These are phyloP conservation scores for Paxillus rubicundulus DNA, from an alignment of 768 basidiomycete genomes.

Conservation along the genomic window DNA sequence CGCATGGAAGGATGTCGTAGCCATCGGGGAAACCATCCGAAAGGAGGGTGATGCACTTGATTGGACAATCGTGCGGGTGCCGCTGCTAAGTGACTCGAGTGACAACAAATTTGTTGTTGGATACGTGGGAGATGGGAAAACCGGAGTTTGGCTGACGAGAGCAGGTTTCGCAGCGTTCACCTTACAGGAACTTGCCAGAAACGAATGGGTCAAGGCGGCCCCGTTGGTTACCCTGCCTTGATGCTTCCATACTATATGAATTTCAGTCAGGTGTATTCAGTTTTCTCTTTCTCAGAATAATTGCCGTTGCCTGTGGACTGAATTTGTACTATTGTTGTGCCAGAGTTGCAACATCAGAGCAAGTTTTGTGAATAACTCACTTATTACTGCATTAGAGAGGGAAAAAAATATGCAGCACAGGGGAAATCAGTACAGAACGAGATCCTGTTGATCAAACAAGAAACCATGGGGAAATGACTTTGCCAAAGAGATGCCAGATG, in stretches of 20 bases:
- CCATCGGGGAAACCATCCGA: constrained; percentile 56
- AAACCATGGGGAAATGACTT: too few species aligned
- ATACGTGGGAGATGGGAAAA: constrained; percentile 64
- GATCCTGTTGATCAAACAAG: too few species aligned
- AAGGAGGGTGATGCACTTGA: constrained; percentile 48
- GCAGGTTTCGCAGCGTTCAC: constrained; percentile 61
- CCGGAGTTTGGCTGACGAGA: constrained; percentile 49
- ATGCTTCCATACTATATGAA: not conserved
- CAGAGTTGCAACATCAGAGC: too few species aligned
- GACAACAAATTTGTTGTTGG: constrained; percentile 52
- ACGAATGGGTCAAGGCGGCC: constrained; percentile 54
- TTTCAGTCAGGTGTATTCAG: not conserved
- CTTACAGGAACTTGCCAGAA: constrained; percentile 52
- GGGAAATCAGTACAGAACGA: too few species aligned
- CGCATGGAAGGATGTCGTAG: constrained; percentile 70
- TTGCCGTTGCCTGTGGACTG: not conserved
- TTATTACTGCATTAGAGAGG: too few species aligned
- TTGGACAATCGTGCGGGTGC: constrained; percentile 73
- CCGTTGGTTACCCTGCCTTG: constrained; percentile 37
- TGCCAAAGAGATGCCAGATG: too few species aligned
- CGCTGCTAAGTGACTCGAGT: constrained; percentile 51
- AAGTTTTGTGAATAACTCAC: too few species aligned
- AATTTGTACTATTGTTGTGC: too few species aligned
- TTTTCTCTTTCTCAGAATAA: not conserved
- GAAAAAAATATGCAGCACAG: too few species aligned